Conservation (phyloP, 345 rosid species). For the Bretschneidera sinensis region DNA sequence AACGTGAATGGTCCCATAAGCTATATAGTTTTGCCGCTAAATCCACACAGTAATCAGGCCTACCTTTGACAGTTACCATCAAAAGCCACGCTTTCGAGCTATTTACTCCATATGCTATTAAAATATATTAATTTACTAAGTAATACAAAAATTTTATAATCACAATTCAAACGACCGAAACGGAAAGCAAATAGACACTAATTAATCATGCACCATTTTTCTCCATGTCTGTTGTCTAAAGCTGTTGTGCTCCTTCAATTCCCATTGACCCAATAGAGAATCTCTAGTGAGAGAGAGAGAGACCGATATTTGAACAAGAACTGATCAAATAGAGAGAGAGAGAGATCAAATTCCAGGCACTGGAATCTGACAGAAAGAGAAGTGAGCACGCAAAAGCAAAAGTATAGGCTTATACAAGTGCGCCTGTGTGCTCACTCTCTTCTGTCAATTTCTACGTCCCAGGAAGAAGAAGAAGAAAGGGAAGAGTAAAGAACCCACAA, state of each 20-base stretch:
- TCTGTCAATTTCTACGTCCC: conserved; percentile 84
- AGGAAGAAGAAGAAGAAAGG: background rate
- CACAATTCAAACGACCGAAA: conserved; percentile 12
- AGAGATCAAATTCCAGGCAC: conserved; percentile 31
- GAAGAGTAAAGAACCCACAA: background rate
- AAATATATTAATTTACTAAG: conserved; percentile 31
- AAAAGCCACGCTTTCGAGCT: conserved; percentile 42
- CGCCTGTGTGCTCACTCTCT: conserved; percentile 99
- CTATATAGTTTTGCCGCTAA: conserved; percentile 24
- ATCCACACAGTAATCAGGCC: conserved; percentile 30
- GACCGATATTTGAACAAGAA: conserved; percentile 20
- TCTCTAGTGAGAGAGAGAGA: conserved; percentile 1
- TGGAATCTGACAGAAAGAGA: conserved; percentile 93
- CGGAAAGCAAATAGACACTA: conserved; percentile 2
- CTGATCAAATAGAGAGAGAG: background rate
- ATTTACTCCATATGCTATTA: conserved; percentile 27
- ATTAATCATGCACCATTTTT: conserved; percentile 8
- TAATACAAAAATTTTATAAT: conserved; percentile 15
- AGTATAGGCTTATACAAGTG: conserved; percentile 56
- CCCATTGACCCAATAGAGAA: background rate
- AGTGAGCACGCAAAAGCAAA: conserved; percentile 93
- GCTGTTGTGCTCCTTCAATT: background rate
- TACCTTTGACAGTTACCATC: conserved; percentile 21
- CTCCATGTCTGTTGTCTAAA: background rate
- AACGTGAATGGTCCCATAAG: conserved; percentile 57